Evolutionary conservation across 768 basidiomycete species (phyloP).

Genomic region (Clavulina sp.): DNA sequence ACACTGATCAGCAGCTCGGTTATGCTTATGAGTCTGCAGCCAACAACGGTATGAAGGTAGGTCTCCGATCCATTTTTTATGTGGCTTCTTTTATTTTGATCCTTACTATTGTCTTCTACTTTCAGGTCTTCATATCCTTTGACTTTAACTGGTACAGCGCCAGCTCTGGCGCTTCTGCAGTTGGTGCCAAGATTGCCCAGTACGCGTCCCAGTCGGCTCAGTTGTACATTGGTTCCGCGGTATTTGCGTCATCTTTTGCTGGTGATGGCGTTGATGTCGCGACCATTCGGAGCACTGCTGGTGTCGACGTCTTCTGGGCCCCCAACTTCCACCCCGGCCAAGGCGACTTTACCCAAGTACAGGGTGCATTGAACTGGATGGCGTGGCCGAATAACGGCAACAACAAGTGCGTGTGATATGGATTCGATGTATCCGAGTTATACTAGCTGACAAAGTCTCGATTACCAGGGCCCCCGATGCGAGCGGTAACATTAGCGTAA

Average conservation of each 20-base stretch:
- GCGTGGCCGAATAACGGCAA: slow-evolving; percentile 20
- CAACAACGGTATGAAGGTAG: slow-evolving; percentile 6
- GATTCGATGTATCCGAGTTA: slow-evolving; percentile 8
- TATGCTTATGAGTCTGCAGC: slow-evolving; percentile 16
- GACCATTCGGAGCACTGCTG: slow-evolving; percentile 10
- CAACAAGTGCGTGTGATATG: slow-evolving; percentile 11
- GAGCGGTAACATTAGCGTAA: slow-evolving; percentile 12
- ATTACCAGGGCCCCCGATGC: slow-evolving; percentile 16
- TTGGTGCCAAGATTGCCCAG: slow-evolving; percentile 13
- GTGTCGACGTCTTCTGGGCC: slow-evolving; percentile 15
- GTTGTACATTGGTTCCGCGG: slow-evolving; percentile 16
- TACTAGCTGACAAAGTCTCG: slow-evolving; percentile 18
- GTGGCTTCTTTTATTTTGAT: no score
- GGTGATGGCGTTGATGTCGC: slow-evolving; percentile 20
- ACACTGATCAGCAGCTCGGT: slow-evolving; percentile 17
- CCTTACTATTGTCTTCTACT: no score
- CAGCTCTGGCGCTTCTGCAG: slow-evolving; percentile 9
- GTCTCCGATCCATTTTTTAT: no score
- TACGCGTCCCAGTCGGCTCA: slow-evolving; percentile 14
- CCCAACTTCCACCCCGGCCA: slow-evolving; percentile 16
- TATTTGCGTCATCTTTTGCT: slow-evolving; percentile 20
- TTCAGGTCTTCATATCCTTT: slow-evolving; percentile 22
- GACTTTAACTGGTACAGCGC: slow-evolving; percentile 21
- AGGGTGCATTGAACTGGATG: slow-evolving; percentile 10
- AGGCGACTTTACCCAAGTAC: slow-evolving; percentile 6